These are phyloP conservation scores for Lagenidium giganteum DNA, from an alignment of 352 stramenopile genomes.

Conservation along the genomic window DNA sequence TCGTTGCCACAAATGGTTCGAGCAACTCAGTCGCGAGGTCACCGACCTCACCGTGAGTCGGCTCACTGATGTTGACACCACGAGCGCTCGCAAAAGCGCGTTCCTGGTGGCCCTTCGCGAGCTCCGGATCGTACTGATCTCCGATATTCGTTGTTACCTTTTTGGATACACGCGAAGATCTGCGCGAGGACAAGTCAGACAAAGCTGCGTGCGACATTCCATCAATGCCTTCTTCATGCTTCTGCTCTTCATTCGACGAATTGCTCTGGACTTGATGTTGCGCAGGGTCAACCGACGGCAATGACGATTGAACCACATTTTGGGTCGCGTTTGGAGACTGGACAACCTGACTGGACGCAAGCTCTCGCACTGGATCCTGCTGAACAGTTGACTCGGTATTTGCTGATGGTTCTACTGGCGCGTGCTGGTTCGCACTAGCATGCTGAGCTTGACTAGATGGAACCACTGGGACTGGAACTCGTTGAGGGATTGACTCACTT, in stretches of 20 bases:
- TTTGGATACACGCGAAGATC: slow-evolving; percentile 60
- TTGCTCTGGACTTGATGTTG: slow-evolving; percentile 14
- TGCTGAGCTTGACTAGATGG: no score
- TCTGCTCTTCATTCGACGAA: no score
- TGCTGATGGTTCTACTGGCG: no score
- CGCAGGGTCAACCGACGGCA: slow-evolving; percentile 8
- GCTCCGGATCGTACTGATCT: slow-evolving; percentile 72
- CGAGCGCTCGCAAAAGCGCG: no score
- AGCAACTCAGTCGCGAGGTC: slow-evolving; percentile 68
- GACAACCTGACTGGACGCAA: slow-evolving; percentile 53
- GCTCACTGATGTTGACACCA: slow-evolving; percentile 22
- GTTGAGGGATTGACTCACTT: no score
- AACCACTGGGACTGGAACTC: no score
- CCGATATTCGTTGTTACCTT: slow-evolving; percentile 75
- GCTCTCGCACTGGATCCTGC: no score
- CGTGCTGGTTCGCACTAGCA: no score
- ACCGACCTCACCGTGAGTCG: slow-evolving; percentile 62
- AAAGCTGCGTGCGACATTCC: no score
- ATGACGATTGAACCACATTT: not conserved
- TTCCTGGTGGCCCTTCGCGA: slow-evolving; percentile 35
- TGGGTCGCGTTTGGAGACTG: slow-evolving; percentile 47
- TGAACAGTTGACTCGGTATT: no score
- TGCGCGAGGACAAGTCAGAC: no score
- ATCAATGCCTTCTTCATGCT: no score
- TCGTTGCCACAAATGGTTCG: slow-evolving; percentile 43